Evolutionary conservation across 2,329 filamentous ascomycete species (phyloP).

Genomic region (Trichoderma koningiopsis): DNA sequence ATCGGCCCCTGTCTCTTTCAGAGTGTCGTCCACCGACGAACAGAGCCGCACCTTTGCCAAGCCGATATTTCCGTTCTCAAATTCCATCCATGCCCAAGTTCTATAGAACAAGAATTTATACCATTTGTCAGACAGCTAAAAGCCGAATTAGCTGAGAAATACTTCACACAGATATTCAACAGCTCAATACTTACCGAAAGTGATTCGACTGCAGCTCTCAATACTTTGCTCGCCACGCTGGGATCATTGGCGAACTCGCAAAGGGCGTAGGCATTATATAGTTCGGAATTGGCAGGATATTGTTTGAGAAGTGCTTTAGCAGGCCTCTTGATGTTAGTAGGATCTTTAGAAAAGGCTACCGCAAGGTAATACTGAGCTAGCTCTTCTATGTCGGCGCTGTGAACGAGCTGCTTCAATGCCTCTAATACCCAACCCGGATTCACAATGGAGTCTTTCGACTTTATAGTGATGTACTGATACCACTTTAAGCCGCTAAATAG

Average conservation of each 20-base stretch:
- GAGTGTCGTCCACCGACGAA: slow-evolving; percentile 38
- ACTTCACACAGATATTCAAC: neutral
- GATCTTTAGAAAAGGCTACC: slow-evolving; percentile 61
- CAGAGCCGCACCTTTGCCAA: slow-evolving; percentile 46
- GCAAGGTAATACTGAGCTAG: slow-evolving; percentile 72
- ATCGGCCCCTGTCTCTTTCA: slow-evolving; percentile 27
- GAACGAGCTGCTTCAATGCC: slow-evolving; percentile 61
- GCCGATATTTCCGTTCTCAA: slow-evolving; percentile 45
- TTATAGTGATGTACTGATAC: slow-evolving; percentile 48
- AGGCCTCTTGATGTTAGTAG: slow-evolving; percentile 62
- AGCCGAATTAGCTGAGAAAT: slow-evolving; percentile 21
- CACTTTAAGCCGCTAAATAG: slow-evolving; percentile 52
- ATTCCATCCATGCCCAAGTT: slow-evolving; percentile 68
- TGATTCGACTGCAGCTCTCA: slow-evolving; percentile 61
- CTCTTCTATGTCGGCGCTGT: slow-evolving; percentile 37
- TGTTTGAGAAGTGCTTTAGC: slow-evolving; percentile 75
- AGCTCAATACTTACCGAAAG: slow-evolving; percentile 34
- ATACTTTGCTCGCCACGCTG: slow-evolving; percentile 63
- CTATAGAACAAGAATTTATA: slow-evolving; percentile 53
- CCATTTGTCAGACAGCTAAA: slow-evolving; percentile 29
- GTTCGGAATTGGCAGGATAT: slow-evolving; percentile 60
- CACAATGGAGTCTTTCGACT: slow-evolving; percentile 31
- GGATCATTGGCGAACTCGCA: slow-evolving; percentile 63
- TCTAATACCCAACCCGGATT: slow-evolving; percentile 54
- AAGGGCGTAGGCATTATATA: slow-evolving; percentile 81